These are phyloP conservation scores for Ophiostoma novo-ulmi DNA, from an alignment of 2,329 filamentous ascomycete species.

Conservation along the genomic window DNA sequence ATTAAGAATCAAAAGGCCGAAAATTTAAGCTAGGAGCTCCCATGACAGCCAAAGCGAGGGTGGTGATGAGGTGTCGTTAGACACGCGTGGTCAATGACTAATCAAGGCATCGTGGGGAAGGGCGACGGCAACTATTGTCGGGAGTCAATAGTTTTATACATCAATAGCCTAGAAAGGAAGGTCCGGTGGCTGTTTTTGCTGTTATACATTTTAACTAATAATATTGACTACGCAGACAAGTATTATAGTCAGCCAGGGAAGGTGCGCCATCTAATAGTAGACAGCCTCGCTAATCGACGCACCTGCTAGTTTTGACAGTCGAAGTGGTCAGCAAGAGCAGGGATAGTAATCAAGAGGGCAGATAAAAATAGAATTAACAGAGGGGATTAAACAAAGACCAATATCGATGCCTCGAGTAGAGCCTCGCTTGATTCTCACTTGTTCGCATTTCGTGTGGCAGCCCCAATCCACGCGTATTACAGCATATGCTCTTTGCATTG, in stretches of 20 bases:
- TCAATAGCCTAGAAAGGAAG: background rate
- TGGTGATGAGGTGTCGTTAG: background rate
- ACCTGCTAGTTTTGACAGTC: background rate
- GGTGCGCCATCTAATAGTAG: constrained; percentile 1
- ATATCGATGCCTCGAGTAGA: background rate
- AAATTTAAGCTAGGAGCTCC: background rate
- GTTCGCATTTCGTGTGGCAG: background rate
- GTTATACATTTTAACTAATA: background rate
- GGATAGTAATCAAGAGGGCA: background rate
- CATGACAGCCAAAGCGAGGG: background rate
- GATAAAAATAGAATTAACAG: background rate
- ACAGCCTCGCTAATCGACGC: constrained; percentile 2
- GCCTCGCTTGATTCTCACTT: background rate
- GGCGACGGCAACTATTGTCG: background rate
- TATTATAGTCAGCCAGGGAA: background rate
- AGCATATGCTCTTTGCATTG: background rate
- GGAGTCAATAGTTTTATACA: background rate
- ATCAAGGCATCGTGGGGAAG: background rate
- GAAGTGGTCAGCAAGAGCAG: background rate
- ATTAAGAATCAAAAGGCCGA: background rate
- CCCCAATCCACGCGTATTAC: background rate
- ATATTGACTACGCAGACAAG: background rate
- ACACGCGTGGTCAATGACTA: background rate
- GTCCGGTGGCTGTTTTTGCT: too few relatives aligned
- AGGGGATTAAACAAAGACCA: background rate